These are phyloP conservation scores for Saccharomycopsis capsularis DNA, from an alignment of 805 yeast species.

Conservation along the genomic window DNA sequence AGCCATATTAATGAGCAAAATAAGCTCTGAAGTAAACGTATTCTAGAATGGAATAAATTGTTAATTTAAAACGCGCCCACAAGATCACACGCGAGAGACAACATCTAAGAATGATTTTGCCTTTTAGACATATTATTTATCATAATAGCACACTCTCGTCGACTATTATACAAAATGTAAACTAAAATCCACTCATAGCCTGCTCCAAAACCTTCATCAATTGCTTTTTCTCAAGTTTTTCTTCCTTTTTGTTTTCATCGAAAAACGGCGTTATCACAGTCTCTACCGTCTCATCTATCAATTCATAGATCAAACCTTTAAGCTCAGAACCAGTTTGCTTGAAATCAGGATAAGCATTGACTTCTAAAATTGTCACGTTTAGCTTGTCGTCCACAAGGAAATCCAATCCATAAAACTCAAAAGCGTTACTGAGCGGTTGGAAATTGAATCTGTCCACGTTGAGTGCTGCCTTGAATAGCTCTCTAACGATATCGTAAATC, in stretches of 20 bases:
- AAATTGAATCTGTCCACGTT: slow-evolving; percentile 79
- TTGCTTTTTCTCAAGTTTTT: background rate
- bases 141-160: too few species aligned
- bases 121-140: too few species aligned
- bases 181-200: background rate
- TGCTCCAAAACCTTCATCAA: slow-evolving; percentile 2
- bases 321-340: slow-evolving; percentile 86
- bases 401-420: slow-evolving; percentile 87
- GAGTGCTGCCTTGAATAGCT: slow-evolving; percentile 73
- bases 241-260: slow-evolving; percentile 4
- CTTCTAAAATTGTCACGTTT: slow-evolving; percentile 64
- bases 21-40: too few species aligned
- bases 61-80: too few species aligned
- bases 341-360: slow-evolving; percentile 93
- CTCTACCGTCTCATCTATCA: slow-evolving; percentile 53
- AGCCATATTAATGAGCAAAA: too few species aligned
- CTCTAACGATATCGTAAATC: slow-evolving; percentile 56
- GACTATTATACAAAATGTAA: too few species aligned
- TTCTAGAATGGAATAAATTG: too few species aligned
- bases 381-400: slow-evolving; percentile 59
- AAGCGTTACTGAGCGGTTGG: slow-evolving; percentile 71
- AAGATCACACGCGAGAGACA: too few species aligned
- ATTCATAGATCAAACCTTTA: slow-evolving; percentile 54
- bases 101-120: too few species aligned
- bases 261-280: slow-evolving; percentile 46